Conservation (phyloP, 2,329 filamentous ascomycete species). For the Arthrobotrys iridis region DNA sequence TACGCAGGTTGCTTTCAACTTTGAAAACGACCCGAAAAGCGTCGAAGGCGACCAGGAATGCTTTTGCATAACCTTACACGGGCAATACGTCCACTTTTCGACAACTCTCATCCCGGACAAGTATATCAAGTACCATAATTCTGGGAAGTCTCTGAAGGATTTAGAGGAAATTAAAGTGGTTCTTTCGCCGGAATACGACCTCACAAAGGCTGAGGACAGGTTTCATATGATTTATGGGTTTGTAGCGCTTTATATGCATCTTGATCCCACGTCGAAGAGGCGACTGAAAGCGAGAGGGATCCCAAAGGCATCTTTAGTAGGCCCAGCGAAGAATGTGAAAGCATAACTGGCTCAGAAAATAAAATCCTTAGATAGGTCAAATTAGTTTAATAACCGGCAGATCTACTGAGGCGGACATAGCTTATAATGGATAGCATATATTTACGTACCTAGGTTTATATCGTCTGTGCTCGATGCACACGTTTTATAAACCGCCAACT, state of each 20-base stretch:
- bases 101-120: conserved; percentile 23
- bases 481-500: no score
- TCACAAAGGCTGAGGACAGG: conserved; percentile 37
- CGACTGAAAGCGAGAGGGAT: neutral
- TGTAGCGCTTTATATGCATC: conserved; percentile 42
- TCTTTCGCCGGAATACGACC: conserved; percentile 43
- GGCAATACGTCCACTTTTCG: conserved; percentile 51
- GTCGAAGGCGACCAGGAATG: conserved; percentile 48
- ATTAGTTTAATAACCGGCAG: neutral
- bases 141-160: conserved; percentile 28
- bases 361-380: neutral
- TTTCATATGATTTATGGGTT: conserved; percentile 44
- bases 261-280: conserved; percentile 26
- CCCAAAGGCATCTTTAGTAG: neutral
- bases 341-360: conserved; percentile 7
- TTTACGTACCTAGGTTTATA: no score
- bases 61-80: conserved; percentile 46
- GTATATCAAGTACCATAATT: conserved; percentile 48
- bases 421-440: no score
- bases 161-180: conserved; percentile 38
- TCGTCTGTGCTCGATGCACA: no score
- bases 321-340: neutral
- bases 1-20: conserved; percentile 51
- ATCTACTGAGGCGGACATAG: neutral
- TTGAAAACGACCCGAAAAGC: conserved; percentile 35